Base-by-base conservation (phyloP, 805 yeast genomes). In the Wickerhamomyces chaumierensis region DNA sequence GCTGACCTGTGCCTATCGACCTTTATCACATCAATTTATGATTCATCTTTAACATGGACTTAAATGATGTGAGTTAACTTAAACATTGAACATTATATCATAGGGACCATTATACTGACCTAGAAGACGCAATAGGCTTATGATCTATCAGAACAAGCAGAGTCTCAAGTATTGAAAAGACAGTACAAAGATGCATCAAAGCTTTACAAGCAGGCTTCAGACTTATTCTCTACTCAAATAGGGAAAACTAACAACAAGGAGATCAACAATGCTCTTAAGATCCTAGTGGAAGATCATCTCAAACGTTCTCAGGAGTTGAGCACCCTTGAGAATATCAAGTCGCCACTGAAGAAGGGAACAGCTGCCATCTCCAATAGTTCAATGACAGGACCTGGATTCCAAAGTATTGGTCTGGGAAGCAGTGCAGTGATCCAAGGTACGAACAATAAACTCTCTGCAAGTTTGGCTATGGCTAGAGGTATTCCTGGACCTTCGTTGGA, bases 91-190 rank as follows among this genome's bases (percentile, higher is more conserved):
- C n/a, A n/a, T n/a, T n/a, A n/a, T n/a, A n/a, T n/a, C n/a, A n/a
- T n/a, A n/a, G n/a, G n/a, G n/a, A n/a, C n/a, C n/a, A n/a, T n/a
- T n/a, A n/a, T n/a, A n/a, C n/a, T n/a, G n/a, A n/a, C n/a, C n/a
- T n/a, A n/a, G n/a, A n/a, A n/a, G n/a, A 8, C 5, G 14, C 17
- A 6, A 16, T 3, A 71, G 71, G 71, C 71, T 2, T 75, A 73
- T 44, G 64, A 65, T 21, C 52, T 68, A 4, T 73, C 75, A 16
- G 70, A 68, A 39, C 63, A 60, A 34, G 83, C 81, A 1, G 81
- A 78, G 43, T 52, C 58, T 20, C 64, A 71, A 12, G 62, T 66
- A 1, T 42, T 63, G 23, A 60, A 62, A 34, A 68, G 67, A 8
- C 69, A 72, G 33, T 61, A 61, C 28, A 46, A 51, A 6, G 59